Base-by-base conservation (phyloP, 371 early-diverging fungal genomes). In the Mortierella sp. region DNA sequence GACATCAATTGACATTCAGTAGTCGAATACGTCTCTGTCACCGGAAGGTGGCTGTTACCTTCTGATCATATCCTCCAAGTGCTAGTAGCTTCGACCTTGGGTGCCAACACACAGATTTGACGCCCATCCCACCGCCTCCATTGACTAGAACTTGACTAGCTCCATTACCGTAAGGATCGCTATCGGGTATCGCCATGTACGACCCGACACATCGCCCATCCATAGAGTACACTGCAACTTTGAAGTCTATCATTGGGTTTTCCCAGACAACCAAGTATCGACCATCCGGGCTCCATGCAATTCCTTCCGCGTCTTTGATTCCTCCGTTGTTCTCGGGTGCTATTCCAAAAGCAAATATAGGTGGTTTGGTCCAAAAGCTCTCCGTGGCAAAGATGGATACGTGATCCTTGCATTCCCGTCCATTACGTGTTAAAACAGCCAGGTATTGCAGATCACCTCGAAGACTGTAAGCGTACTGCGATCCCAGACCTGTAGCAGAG, bases 41-140 rank as follows among this genome's bases (percentile, higher is more conserved):
- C 17, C 19, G 22, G 2, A 22, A 3, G 2, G 7, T 48, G 22
- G 4, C 2, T 25, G n/a, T 58, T 57, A 74, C 74, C 61, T 74
- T 74, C 57, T 67, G 68, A 19, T 76, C 77, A 37, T 76, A 76
- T 22, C 77, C 77, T 21, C 77, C 77, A 17, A 76, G 46, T 1
- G 65, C 77, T 19, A 76, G 45, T 29, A 76, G 34, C 27, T 76
- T 76, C 34, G 77, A 76, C 6, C 50, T 44, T 14, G 77, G 77
- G 51, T 76, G 77, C 77, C 77, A 76, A 31, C 70, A 69, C 14
- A 69, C 59, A 46, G 66, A 65, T 46, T 76, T 76, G 51, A 76
- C 66, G 2, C 77, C 77, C 77, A 76, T 69, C 13, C 73, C 67
- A 0, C 63, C 63, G 8, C 67, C 67, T 31, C 67, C 50, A 45